Conservation (phyloP, 495 filamentous ascomycete genomes). For the Margaritispora aquatica region DNA sequence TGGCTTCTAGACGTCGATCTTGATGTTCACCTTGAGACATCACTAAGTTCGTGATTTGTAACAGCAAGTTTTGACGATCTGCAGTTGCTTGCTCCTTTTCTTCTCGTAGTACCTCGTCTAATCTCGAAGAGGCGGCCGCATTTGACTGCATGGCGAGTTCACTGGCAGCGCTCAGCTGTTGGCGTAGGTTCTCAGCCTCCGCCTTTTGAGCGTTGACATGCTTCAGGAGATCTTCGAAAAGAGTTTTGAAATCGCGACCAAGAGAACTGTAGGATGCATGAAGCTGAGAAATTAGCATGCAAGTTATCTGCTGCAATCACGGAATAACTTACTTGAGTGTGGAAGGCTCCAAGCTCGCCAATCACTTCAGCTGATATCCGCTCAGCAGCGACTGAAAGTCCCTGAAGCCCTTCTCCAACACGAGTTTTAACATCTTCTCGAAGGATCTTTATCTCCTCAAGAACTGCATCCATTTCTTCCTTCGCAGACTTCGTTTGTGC, state of each 20-base stretch:
- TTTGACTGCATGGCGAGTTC: constrained; percentile 59
- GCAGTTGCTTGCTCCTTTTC: constrained; percentile 66
- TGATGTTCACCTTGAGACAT: constrained; percentile 68
- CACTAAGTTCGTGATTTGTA: constrained; percentile 69
- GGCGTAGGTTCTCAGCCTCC: constrained; percentile 65
- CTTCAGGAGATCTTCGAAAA: constrained; percentile 73
- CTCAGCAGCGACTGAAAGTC: constrained; percentile 77
- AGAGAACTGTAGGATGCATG: constrained; percentile 82
- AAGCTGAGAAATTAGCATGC: constrained; percentile 40
- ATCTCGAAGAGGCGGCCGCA: constrained; percentile 51
- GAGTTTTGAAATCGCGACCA: constrained; percentile 77
- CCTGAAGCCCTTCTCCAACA: constrained; percentile 79
- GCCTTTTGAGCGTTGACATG: constrained; percentile 70
- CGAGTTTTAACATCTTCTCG: constrained; percentile 80
- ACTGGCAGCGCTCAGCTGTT: constrained; percentile 63
- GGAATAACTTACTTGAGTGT: constrained; percentile 50
- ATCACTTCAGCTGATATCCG: constrained; percentile 89
- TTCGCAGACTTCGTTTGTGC: constrained; percentile 63
- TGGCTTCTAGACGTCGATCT: constrained; percentile 59
- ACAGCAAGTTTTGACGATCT: constrained; percentile 67
- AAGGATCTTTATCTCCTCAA: constrained; percentile 86
- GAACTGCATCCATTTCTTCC: constrained; percentile 81
- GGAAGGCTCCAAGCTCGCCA: constrained; percentile 74
- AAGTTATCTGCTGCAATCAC: constrained; percentile 1
- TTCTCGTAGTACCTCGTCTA: constrained; percentile 69